Conservation (phyloP, 306 rosid genomes). For the Cicer pinnatifidum region DNA sequence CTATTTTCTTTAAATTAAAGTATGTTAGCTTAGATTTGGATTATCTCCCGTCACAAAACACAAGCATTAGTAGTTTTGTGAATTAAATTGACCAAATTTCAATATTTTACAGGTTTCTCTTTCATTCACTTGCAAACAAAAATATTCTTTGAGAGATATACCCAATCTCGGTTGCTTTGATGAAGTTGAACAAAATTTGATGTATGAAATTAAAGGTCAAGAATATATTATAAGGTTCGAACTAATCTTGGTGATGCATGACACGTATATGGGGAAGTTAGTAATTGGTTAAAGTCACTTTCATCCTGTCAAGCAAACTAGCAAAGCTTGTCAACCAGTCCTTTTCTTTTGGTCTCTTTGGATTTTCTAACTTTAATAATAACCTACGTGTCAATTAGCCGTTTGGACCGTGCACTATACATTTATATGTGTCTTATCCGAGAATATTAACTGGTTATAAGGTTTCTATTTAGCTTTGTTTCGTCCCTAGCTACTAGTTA, state of each 20-base stretch:
- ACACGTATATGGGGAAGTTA: constrained; percentile 34
- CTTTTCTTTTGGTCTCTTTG: constrained; percentile 45
- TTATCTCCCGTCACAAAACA: too few species aligned
- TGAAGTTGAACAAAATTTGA: background rate
- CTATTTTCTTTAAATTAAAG: too few species aligned
- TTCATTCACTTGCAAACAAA: background rate
- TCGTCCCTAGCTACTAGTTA: constrained; percentile 39
- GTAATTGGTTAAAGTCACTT: constrained; percentile 46
- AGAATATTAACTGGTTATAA: constrained; percentile 48
- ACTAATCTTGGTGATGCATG: constrained; percentile 31
- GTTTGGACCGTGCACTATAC: constrained; percentile 47
- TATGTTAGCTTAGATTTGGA: too few species aligned
- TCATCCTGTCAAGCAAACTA: constrained; percentile 48
- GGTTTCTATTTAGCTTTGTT: constrained; percentile 49
- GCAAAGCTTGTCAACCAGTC: constrained; percentile 44
- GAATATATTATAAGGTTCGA: constrained; percentile 20
- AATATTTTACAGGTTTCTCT: background rate
- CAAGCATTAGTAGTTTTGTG: too few species aligned
- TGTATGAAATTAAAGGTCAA: constrained; percentile 8
- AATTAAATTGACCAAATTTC: too few species aligned
- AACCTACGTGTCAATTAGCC: constrained; percentile 46
- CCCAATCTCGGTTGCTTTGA: background rate
- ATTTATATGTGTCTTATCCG: constrained; percentile 44
- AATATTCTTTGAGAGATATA: background rate
- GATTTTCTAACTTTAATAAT: constrained; percentile 29